These are phyloP conservation scores for Ophiostoma sp. DNA, from an alignment of 2,329 filamentous ascomycete species.

Conservation along the genomic window DNA sequence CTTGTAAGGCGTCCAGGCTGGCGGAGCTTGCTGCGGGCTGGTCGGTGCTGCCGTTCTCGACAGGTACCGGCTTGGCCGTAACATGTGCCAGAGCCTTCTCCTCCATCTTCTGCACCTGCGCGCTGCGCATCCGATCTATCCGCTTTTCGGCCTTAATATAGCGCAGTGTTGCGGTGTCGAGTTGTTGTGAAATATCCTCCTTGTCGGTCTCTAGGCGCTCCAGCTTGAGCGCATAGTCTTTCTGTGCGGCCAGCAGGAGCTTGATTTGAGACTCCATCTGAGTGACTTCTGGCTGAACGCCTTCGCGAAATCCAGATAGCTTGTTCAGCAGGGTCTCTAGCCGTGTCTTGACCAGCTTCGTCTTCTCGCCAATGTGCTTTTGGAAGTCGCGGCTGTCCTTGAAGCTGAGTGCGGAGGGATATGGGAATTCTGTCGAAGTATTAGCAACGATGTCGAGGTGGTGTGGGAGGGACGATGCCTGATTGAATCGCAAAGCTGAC, in stretches of 20 bases:
- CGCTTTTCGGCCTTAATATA: conserved; percentile 97
- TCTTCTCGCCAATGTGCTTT: conserved; percentile 74
- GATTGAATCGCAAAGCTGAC: background rate
- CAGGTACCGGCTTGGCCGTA: conserved; percentile 46
- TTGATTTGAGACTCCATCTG: conserved; percentile 75
- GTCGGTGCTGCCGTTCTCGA: conserved; percentile 53
- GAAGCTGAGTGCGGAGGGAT: conserved; percentile 61
- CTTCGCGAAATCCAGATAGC: conserved; percentile 52
- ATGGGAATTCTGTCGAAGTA: conserved; percentile 49
- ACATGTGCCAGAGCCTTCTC: conserved; percentile 78
- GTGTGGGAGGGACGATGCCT: no score
- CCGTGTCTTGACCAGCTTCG: conserved; percentile 72
- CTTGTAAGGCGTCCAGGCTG: conserved; percentile 66
- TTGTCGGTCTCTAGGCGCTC: conserved; percentile 77
- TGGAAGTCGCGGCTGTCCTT: conserved; percentile 72
- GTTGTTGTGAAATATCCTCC: conserved; percentile 78
- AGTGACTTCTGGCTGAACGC: conserved; percentile 65
- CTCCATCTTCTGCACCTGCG: conserved; percentile 88
- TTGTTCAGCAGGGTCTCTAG: conserved; percentile 68
- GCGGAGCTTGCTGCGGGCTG: conserved; percentile 52
- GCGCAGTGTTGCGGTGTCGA: conserved; percentile 84
- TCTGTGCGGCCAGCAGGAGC: conserved; percentile 75
- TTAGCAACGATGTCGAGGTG: background rate
- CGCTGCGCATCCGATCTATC: conserved; percentile 83
- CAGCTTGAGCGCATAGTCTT: conserved; percentile 73